Evolutionary conservation across 345 rosid genomes (phyloP), one percentile per base, ranked within the genome.

Genomic region (Pistacia integerrima): DNA sequence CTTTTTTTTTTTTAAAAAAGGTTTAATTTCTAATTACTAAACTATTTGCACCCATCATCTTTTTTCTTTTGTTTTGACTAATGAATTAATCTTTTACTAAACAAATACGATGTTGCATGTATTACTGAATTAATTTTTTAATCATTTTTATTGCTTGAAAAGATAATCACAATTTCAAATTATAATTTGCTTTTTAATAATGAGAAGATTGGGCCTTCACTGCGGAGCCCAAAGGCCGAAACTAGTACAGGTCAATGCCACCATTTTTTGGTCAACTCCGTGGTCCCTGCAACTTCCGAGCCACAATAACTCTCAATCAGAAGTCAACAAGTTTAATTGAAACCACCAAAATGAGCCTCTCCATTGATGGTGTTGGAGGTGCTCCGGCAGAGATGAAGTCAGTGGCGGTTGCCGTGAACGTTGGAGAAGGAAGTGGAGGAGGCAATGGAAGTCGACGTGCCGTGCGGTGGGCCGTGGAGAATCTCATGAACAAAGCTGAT

Each of bases 371-470:
- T 10, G 74, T 69, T 54, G 70, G 1, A 5, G 9, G 67, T 75
- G 69, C 82, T 74, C 74, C 79, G 69, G 7, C 75, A 30, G 69
- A 68, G 18, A 83, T 84, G 83, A 77, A 81, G 17, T 63, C 79
- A 0, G 76, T 89, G 20, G 86, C 88, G 4, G 85, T 93, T 62
- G 94, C 97, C 49, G 92, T 94, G 25, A 93, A 89, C 74, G 92
- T 91, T 56, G 83, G 85, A 11, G 67, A 63, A 5, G 85, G 86
- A 33, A 81, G 83, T 60, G 73, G 77, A 54, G 85, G 89, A 59
- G 92, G 94, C 55, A 81, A 77, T 25, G 92, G 90, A 75, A 94
- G 95, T 82, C 82, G 84, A 52, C 93, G 97, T 30, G 95, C 97
- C 64, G 88, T 90, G 80, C 89, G 88, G 8, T 94, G 97, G 98